Percentiles rank a stretch among this genome's conserved stretches.
Evolutionary conservation across 202 grass and related monocot species (phyloP).

Genomic region (Digitaria exilis): DNA sequence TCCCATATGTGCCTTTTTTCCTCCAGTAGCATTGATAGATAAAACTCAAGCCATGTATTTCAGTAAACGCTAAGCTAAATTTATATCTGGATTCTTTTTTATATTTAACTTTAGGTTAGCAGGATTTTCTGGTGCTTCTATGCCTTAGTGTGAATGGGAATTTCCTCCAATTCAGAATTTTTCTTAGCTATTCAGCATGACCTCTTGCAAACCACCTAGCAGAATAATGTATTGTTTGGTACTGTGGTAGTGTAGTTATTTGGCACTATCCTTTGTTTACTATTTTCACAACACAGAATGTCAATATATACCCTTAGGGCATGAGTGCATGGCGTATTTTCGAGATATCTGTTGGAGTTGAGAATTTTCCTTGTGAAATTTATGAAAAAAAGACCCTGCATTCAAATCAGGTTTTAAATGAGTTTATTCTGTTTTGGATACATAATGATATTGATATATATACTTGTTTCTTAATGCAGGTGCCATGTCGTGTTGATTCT

Average conservation of each 20-base stretch:
- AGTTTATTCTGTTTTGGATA: background rate
- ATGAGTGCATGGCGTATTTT: background rate
- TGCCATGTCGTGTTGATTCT: conserved; percentile 74
- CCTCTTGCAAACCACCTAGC: background rate
- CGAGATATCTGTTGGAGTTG: background rate
- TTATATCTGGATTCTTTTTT: background rate
- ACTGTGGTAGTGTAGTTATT: background rate
- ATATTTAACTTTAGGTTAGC: background rate
- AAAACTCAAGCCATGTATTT: background rate
- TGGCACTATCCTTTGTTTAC: background rate
- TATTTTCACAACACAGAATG: background rate
- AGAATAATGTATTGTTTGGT: background rate
- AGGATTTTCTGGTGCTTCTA: background rate
- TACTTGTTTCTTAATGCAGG: conserved; percentile 53
- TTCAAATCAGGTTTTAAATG: background rate
- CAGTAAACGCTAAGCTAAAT: background rate
- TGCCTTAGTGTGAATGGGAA: background rate
- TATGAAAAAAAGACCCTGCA: background rate
- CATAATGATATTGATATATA: background rate
- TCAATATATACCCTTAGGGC: background rate
- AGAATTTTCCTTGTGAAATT: background rate
- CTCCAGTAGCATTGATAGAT: background rate
- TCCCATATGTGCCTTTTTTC: background rate
- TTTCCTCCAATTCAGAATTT: background rate
- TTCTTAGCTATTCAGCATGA: background rate